Base-by-base conservation (phyloP, 2,329 filamentous ascomycete species). In the Xylariaceae sp. region DNA sequence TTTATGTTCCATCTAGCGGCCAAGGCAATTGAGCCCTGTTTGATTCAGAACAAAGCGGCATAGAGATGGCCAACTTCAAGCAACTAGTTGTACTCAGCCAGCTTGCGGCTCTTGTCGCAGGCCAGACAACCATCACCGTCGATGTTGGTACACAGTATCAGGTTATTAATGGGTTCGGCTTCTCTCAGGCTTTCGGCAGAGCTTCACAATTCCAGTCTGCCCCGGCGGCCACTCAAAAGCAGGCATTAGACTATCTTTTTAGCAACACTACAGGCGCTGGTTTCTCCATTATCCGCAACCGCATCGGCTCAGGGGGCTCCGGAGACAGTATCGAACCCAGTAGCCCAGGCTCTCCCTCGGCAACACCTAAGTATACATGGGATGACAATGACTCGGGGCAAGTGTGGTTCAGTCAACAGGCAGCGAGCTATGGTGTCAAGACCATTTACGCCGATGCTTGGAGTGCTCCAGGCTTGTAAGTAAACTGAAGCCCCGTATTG, bases 121-220 rank as follows among this genome's bases (percentile, higher is more conserved):
- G 44, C 11, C 59, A 60, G 42, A 47, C 56, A 23, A 53, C 61
- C 21, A 63, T 73, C 47, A 71, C 64, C 0, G 61, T 73, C 17
- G 63, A 72, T 53, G 52, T 67, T 5, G 52, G 60, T n/a, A 67
- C 64, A 49, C 70, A 64, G 17, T 72, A 66, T 51, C 71, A 73
- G 58, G 67, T 60, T 3, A 72, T 73, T 42, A 69, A 73, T 52
- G 71, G 71, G 10, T 73, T 73, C 51, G 71, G 70, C 14, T 68
- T 71, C 58, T 66, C 61, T 16, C 65, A 64, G 16, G 70, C 70
- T 1, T 74, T 73, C 55, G 68, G 71, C 55, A 67, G 71, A 6
- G 70, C 70, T 14, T 71, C 68, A 44, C 61, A 70, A 23, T 65
- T 73, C 56, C 66, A 68, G 39, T 68, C 68, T 50, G 61, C 63